phyloP scores from a whole-genome alignment of 441 rosid genomes.

The Erysimum cheiri region DNA sequence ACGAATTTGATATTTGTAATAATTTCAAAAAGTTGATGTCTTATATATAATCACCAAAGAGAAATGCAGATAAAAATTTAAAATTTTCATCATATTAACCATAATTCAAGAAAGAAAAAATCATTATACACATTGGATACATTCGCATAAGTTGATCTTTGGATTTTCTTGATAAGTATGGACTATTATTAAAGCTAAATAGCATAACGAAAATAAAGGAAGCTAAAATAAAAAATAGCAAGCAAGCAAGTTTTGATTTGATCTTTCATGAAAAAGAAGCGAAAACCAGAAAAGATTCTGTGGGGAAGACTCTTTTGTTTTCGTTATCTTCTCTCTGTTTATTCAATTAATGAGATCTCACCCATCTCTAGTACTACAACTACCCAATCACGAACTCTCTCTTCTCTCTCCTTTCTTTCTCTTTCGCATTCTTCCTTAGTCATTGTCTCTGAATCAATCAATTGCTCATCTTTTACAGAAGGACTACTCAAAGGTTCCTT shows the following conservation, averaged over 20 bases:
- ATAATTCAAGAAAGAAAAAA: neutral
- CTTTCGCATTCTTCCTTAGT: conserved; percentile 21
- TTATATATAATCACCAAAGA: neutral
- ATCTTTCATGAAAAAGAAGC: conserved; percentile 28
- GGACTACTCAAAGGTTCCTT: conserved; percentile 23
- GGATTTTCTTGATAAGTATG: too few species aligned
- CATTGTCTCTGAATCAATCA: conserved; percentile 21
- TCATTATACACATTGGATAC: neutral
- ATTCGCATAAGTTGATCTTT: neutral
- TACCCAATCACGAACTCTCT: conserved; percentile 35
- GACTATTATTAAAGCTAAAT: too few species aligned
- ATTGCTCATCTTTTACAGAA: neutral
- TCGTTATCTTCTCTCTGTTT: conserved; percentile 16
- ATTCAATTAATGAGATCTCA: conserved; percentile 43
- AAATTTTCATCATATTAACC: neutral
- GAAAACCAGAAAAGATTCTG: conserved; percentile 40
- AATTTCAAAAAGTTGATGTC: neutral
- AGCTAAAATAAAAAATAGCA: neutral
- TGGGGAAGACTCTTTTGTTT: conserved; percentile 29
- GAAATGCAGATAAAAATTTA: neutral
- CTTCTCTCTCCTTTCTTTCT: conserved; percentile 4
- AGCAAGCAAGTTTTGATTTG: conserved; percentile 20
- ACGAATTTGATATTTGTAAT: neutral
- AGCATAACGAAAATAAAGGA: too few species aligned
- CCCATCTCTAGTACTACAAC: conserved; percentile 35